Evolutionary conservation across 192 early-diverging fungal species (phyloP).

Genomic region (Coemansia sp.): DNA sequence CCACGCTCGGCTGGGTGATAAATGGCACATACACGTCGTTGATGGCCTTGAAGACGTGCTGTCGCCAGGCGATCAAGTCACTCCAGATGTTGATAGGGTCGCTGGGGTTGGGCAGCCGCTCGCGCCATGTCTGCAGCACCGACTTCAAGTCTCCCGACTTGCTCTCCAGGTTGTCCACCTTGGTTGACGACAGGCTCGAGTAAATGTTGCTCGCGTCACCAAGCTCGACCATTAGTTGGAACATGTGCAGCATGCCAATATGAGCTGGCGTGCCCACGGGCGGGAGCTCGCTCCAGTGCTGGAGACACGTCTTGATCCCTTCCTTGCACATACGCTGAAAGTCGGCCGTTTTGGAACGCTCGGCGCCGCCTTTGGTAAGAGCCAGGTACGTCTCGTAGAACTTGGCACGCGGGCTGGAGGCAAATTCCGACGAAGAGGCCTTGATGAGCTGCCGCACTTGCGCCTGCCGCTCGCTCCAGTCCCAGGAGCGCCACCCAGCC

Average conservation of each 20-base stretch:
- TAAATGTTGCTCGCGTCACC: slow-evolving; percentile 91
- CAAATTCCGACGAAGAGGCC: slow-evolving; percentile 67
- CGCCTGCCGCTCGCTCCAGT: slow-evolving; percentile 81
- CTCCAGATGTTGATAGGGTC: slow-evolving; percentile 99
- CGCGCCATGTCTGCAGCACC: slow-evolving; percentile 92
- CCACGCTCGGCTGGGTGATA: slow-evolving; percentile 54
- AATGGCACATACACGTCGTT: slow-evolving; percentile 95
- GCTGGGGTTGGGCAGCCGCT: slow-evolving; percentile 94
- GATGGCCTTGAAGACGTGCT: slow-evolving; percentile 95
- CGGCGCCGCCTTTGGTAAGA: slow-evolving; percentile 66
- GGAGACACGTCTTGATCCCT: slow-evolving; percentile 81
- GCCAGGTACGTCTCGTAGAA: slow-evolving; percentile 88
- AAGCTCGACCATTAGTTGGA: slow-evolving; percentile 97
- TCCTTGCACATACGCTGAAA: slow-evolving; percentile 86
- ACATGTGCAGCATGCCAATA: slow-evolving; percentile 83
- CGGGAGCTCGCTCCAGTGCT: slow-evolving; percentile 91
- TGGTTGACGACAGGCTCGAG: slow-evolving; percentile 76
- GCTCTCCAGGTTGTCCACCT: slow-evolving; percentile 78
- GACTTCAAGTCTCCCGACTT: slow-evolving; percentile 90
- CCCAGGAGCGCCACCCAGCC: slow-evolving; percentile 92
- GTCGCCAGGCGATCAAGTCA: slow-evolving; percentile 96
- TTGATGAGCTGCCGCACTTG: slow-evolving; percentile 68
- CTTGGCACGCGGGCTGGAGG: slow-evolving; percentile 67
- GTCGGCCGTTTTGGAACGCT: slow-evolving; percentile 61
- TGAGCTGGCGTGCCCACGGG: slow-evolving; percentile 84